Percentiles rank a stretch among this genome's conserved stretches.
phyloP scores from a whole-genome alignment of 2,329 filamentous ascomycete genomes.

The Aureobasidium subglaciale region DNA sequence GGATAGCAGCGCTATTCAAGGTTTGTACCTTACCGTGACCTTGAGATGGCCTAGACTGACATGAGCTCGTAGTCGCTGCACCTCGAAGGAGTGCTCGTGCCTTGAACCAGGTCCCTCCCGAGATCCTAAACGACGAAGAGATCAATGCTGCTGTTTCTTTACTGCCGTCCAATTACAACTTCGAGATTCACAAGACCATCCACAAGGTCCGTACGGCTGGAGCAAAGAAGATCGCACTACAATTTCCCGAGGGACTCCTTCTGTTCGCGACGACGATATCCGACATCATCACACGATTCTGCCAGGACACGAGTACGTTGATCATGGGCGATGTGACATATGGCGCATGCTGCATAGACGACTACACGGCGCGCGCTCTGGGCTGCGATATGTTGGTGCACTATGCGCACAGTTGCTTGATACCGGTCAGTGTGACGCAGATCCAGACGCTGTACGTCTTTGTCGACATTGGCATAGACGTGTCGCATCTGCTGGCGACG shows the following conservation, averaged over 20 bases:
- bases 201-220: conserved; percentile 78
- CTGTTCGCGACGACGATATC: conserved; percentile 97
- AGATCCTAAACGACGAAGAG: conserved; percentile 76
- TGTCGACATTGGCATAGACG: conserved; percentile 95
- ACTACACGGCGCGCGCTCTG: conserved; percentile 89
- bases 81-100: conserved; percentile 67
- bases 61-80: conserved; percentile 54
- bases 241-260: conserved; percentile 92
- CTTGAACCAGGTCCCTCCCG: conserved; percentile 83
- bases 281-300: conserved; percentile 92
- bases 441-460: conserved; percentile 98
- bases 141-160: conserved; percentile 83
- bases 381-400: conserved; percentile 93
- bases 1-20: conserved; percentile 61
- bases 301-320: conserved; percentile 79
- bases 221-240: conserved; percentile 80
- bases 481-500: conserved; percentile 75
- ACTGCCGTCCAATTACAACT: conserved; percentile 92
- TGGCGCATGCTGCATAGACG: conserved; percentile 96
- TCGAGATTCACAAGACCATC: conserved; percentile 97
- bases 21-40: conserved; percentile 38
- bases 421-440: conserved; percentile 91
- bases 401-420: conserved; percentile 94
- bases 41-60: background rate
- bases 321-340: conserved; percentile 99